Conservation (phyloP, 306 rosid genomes). For the Malus asiatica region DNA sequence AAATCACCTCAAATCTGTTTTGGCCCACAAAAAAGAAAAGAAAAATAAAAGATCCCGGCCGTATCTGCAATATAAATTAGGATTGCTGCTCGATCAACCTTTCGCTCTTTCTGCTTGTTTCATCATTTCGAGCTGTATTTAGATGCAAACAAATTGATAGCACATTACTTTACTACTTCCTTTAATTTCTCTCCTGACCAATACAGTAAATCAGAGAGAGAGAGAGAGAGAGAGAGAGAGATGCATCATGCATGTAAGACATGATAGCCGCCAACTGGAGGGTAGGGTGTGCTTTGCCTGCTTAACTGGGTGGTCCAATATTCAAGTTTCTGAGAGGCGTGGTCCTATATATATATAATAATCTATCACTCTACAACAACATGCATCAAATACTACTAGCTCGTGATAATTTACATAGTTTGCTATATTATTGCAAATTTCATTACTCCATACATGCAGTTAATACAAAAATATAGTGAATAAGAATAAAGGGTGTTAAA, state of each 20-base stretch:
- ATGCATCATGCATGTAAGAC: neutral
- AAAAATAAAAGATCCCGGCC: neutral
- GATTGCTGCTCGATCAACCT: neutral
- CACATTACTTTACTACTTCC: neutral
- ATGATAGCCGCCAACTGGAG: slow-evolving; percentile 23
- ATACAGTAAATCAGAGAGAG: neutral
- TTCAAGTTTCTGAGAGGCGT: neutral
- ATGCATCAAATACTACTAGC: neutral
- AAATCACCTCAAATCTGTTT: neutral
- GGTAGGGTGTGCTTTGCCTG: neutral
- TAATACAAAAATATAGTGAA: neutral
- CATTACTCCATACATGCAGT: neutral
- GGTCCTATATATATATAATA: slow-evolving; percentile 3
- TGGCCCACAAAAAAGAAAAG: neutral
- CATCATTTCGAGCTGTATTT: neutral
- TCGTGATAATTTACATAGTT: neutral
- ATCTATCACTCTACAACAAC: neutral
- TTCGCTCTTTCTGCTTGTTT: neutral
- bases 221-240: neutral
- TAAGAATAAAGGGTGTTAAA: neutral
- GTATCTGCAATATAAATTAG: neutral
- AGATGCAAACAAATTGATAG: neutral
- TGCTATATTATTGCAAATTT: neutral
- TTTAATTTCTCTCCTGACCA: neutral
- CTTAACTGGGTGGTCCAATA: slow-evolving; percentile 17